Conservation (phyloP, 208 protist genomes). For the Trypanosoma cruzi region DNA sequence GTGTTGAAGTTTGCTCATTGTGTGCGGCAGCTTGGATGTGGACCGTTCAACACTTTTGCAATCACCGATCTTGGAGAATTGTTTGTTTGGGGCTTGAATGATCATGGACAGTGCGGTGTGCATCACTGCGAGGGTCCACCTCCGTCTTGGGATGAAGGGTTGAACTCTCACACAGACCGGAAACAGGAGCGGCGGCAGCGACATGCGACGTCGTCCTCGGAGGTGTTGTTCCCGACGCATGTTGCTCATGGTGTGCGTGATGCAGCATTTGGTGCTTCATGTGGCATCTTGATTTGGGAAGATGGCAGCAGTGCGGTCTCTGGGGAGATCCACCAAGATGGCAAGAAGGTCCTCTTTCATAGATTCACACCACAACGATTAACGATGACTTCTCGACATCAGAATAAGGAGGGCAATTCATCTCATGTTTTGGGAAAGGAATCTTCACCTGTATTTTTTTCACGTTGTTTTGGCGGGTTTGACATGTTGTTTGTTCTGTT, state of each 20-base stretch:
- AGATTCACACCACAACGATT: constrained; percentile 31
- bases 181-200: background rate
- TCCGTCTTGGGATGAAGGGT: background rate
- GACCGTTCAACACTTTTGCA: constrained; percentile 63
- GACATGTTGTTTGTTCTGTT: constrained; percentile 50
- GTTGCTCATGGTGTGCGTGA: constrained; percentile 54
- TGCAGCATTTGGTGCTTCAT: constrained; percentile 52
- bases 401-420: background rate
- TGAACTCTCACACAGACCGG: background rate
- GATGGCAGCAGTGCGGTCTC: constrained; percentile 48
- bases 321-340: constrained; percentile 36
- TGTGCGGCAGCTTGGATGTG: constrained; percentile 66
- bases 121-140: background rate
- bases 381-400: background rate
- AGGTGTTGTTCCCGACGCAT: constrained; percentile 35
- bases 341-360: constrained; percentile 28
- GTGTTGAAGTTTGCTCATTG: constrained; percentile 46
- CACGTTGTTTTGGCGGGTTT: constrained; percentile 57
- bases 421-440: background rate
- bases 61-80: constrained; percentile 64
- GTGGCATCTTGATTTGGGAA: constrained; percentile 48
- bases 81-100: constrained; percentile 77
- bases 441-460: constrained; percentile 22
- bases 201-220: background rate
- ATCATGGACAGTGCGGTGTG: constrained; percentile 54